Evolutionary conservation across 441 rosid genomes (phyloP), one percentile per base, ranked within the genome.

Genomic region (Populus trichocarpa): DNA sequence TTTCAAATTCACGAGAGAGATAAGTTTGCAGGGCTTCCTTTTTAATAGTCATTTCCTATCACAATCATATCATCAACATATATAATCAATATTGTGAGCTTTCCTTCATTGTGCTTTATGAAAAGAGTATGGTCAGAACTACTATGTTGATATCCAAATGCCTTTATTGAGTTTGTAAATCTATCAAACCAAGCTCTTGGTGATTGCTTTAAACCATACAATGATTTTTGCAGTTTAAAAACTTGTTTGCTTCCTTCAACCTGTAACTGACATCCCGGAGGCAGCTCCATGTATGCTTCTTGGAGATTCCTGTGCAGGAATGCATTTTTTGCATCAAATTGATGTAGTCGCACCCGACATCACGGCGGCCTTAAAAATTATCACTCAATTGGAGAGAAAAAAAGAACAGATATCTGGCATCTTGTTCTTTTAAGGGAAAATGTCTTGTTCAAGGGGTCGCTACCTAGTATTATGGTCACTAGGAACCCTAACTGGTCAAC

Each of bases 11-110:
- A 6, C 1, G 5, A 2, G 25, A 38, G 25, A 74, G 53, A 64
- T 74, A 23, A 25, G 8, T 12, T 22, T 64, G 23, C 8, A 74
- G 23, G 46, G 35, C 61, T 22, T 74, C 5, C 59, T 22, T 74
- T 14, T 61, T n/a, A 16, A 32, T 30, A 61, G 63, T 73, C 33
- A 61, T 73, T 61, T 14, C 57, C 57, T 30, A 2, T 59, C 1
- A 73, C 13, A 61, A 70, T 36, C 32, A 70, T n/a, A 70, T 70
- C 8, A 70, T 70, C 32, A 23, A n/a, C n/a, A n/a, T n/a, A n/a
- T n/a, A n/a, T n/a, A n/a, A n/a, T n/a, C n/a, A n/a, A n/a, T n/a
- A n/a, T 1, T 0, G 18, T 38, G 1, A n/a, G 7, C 4, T 53
- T 72, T 2, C 20, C 26, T 5, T 18, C 42, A 0, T 72, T 57